Percentiles rank a stretch among this genome's conserved stretches.
These are phyloP conservation scores for Dacryopinax primogenitus DNA, from an alignment of 768 basidiomycete species.

Conservation along the genomic window DNA sequence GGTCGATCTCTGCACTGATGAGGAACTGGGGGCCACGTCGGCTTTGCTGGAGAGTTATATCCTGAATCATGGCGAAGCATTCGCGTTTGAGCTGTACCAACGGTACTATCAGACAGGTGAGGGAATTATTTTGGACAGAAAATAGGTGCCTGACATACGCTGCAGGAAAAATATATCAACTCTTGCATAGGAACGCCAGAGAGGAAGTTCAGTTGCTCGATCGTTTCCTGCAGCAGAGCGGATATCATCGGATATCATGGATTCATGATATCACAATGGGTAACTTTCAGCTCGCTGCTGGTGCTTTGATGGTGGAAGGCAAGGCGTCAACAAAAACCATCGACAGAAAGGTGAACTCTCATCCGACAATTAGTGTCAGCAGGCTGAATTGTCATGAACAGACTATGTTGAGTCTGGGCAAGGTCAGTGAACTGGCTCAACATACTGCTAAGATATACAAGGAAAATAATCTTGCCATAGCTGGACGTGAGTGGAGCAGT, in stretches of 20 bases:
- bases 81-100: constrained; percentile 77
- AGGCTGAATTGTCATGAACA: constrained; percentile 24
- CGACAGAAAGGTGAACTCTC: constrained; percentile 63
- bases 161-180: constrained; percentile 61
- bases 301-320: constrained; percentile 47
- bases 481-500: constrained; percentile 32
- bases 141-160: neutral
- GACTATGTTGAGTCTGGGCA: constrained; percentile 86
- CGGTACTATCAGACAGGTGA: constrained; percentile 86
- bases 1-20: neutral
- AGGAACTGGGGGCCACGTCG: constrained; percentile 10
- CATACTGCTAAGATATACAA: constrained; percentile 33
- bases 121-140: constrained; percentile 17
- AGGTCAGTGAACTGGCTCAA: constrained; percentile 64
- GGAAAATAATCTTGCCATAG: constrained; percentile 37
- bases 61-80: constrained; percentile 63
- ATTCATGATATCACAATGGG: constrained; percentile 67
- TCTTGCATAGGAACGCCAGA: constrained; percentile 61
- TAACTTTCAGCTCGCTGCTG: constrained; percentile 51
- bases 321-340: constrained; percentile 25
- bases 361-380: constrained; percentile 18
- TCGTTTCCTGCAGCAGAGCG: constrained; percentile 50
- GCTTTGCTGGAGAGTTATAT: constrained; percentile 49
- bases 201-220: constrained; percentile 52
- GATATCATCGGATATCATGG: constrained; percentile 63